Base-by-base conservation (phyloP, 495 filamentous ascomycete species). In the Xylaria curta region DNA sequence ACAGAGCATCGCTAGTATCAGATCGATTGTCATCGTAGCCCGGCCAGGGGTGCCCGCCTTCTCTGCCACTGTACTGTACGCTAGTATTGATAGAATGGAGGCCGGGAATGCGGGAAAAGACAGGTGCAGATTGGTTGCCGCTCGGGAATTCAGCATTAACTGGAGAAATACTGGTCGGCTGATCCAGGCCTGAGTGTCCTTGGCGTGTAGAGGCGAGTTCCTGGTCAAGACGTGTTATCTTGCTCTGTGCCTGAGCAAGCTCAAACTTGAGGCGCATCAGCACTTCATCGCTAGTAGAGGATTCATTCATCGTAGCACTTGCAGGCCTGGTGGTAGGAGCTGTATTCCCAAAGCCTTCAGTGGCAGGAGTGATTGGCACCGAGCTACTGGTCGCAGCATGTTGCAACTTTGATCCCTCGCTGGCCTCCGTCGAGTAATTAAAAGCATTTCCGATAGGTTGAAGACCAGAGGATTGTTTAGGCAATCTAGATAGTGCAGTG, bases 181-280 rank as follows among this genome's bases (percentile, higher is more conserved):
- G 38, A 56, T 81, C 69, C 53, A 73, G 49, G 77, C 76, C 56
- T 75, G 75, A 59, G 89, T 90, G 76, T 89, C 33, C 36, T 8
- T 75, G 89, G 54, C 93, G 93, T 12, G 86, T 91, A 70, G 95
- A 92, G 33, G 91, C 86, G 67, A 98, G 87, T 80, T 98, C 94
- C 69, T 94, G 89, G 72, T 94, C 93, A 80, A 97, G 91, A 21
- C 89, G 86, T 68, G 89, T 91, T 79, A 99, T 94, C 72, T 90
- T 91, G 75, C 87, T 89, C 73, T 93, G 91, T 28, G 94, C 94
- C 72, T 87, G 89, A 68, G 91, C 89, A 17, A 99, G 87, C 80
- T 98, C 91, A 66, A 97, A 85, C 79, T 89, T 88, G 61, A 88
- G 78, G 42, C 83, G 84, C 64, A 85, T 73, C 46, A 88, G 64